Conservation (phyloP, 805 yeast genomes). For the Pachysolen tannophilus region DNA sequence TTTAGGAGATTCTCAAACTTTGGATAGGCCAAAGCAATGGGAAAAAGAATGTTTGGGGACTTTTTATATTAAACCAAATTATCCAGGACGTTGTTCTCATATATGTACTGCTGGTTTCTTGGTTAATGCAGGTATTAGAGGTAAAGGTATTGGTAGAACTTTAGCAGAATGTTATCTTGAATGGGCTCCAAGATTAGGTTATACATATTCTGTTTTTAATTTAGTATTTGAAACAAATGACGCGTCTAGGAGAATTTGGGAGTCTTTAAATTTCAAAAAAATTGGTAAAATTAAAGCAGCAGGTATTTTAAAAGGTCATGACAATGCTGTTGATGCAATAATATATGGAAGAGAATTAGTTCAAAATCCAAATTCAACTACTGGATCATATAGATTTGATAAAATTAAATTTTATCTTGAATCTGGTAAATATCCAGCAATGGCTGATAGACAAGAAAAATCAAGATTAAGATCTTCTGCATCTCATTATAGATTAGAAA, state of each 20-base stretch:
- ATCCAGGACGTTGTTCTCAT: constrained; percentile 89
- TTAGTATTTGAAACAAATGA: constrained; percentile 83
- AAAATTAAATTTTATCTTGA: constrained; percentile 69
- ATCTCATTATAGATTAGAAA: constrained; percentile 61
- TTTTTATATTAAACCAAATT: constrained; percentile 78
- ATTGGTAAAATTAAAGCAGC: constrained; percentile 82
- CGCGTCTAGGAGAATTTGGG: constrained; percentile 75
- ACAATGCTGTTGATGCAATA: constrained; percentile 77
- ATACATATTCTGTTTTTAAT: constrained; percentile 76
- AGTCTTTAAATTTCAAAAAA: constrained; percentile 64
- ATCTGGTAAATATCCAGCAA: constrained; percentile 81
- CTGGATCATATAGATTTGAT: constrained; percentile 60
- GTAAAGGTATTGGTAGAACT: constrained; percentile 85
- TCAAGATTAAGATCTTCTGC: constrained; percentile 79
- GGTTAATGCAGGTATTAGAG: constrained; percentile 89
- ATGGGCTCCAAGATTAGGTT: constrained; percentile 90
- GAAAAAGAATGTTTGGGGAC: constrained; percentile 89
- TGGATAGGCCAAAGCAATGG: constrained; percentile 63
- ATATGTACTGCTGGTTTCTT: constrained; percentile 85
- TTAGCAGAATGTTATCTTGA: constrained; percentile 75
- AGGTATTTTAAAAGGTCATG: constrained; percentile 79
- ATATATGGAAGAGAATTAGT: constrained; percentile 79
- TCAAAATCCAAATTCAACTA: constrained; percentile 39
- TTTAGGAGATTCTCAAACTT: constrained; percentile 59
- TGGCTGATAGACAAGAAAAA: constrained; percentile 76